Conservation (phyloP, 2,329 filamentous ascomycete species). For the Cercospora citrullina region DNA sequence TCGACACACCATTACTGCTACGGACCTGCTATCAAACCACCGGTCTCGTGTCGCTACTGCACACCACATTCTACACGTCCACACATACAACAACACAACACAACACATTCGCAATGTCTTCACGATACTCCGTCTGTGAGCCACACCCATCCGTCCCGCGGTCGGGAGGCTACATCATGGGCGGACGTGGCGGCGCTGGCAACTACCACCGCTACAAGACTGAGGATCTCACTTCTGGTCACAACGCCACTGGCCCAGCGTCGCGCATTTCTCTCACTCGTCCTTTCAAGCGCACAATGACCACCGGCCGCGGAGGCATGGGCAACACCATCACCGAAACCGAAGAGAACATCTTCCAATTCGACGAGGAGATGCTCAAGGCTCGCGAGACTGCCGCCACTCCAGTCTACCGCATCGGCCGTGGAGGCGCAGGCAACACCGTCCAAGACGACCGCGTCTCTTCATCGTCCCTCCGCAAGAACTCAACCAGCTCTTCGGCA, state of each 20-base stretch:
- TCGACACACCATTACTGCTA: not conserved
- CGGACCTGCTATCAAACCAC: not conserved
- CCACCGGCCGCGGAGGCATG: constrained; percentile 58
- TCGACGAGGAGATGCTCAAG: constrained; percentile 65
- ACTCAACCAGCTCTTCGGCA: constrained; percentile 22
- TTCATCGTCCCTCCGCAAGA: constrained; percentile 13
- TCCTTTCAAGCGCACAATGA: constrained; percentile 54
- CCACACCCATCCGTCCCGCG: constrained; percentile 60
- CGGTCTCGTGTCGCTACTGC: not conserved
- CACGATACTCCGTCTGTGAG: constrained; percentile 58
- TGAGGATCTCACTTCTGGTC: constrained; percentile 54
- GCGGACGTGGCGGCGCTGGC: constrained; percentile 60
- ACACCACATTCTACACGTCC: constrained; percentile 5
- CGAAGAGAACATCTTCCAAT: constrained; percentile 64
- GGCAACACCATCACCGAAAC: constrained; percentile 58
- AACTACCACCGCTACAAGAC: constrained; percentile 58
- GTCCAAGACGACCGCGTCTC: constrained; percentile 38
- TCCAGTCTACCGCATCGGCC: constrained; percentile 64
- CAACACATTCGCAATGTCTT: constrained; percentile 31
- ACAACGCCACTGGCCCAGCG: constrained; percentile 49
- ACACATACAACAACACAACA: constrained; percentile 3
- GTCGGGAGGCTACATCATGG: constrained; percentile 48
- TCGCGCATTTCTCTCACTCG: constrained; percentile 51
- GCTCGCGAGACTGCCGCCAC: constrained; percentile 49
- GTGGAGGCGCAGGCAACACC: constrained; percentile 61